phyloP scores from a whole-genome alignment of 345 rosid species.

The Sisymbrium altissimum region DNA sequence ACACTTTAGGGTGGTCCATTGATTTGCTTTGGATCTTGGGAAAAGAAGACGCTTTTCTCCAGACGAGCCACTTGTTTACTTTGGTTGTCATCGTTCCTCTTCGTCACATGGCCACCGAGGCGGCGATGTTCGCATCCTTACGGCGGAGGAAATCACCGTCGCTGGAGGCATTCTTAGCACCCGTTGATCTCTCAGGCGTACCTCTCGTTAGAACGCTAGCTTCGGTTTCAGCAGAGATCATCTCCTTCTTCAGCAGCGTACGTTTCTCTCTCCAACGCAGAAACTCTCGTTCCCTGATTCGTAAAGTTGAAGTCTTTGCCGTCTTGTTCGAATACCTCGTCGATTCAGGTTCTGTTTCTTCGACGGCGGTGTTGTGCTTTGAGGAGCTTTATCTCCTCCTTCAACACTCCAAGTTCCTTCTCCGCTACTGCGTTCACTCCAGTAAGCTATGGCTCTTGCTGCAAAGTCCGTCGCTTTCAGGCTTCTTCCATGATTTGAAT shows the following conservation, averaged over 20 bases:
- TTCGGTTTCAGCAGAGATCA: slow-evolving; percentile 47
- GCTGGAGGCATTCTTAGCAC: slow-evolving; percentile 49
- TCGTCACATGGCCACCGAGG: slow-evolving; percentile 52
- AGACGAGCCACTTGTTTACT: no score
- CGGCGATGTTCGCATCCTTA: slow-evolving; percentile 61
- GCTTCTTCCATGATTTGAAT: slow-evolving; percentile 74
- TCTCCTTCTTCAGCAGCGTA: slow-evolving; percentile 40
- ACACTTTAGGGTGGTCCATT: neutral
- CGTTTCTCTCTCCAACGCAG: slow-evolving; percentile 54
- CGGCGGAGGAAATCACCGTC: slow-evolving; percentile 64
- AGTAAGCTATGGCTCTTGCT: slow-evolving; percentile 84
- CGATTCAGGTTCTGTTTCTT: slow-evolving; percentile 35
- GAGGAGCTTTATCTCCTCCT: slow-evolving; percentile 73
- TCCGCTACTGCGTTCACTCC: slow-evolving; percentile 61
- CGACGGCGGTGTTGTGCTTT: slow-evolving; percentile 48
- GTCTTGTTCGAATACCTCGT: slow-evolving; percentile 53
- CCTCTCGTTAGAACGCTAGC: slow-evolving; percentile 56
- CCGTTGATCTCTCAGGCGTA: slow-evolving; percentile 59
- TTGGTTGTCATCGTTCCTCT: neutral
- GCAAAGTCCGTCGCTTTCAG: slow-evolving; percentile 56
- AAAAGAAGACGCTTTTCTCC: neutral
- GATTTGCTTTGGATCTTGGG: neutral
- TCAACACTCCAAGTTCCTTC: slow-evolving; percentile 67
- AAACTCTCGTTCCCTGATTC: slow-evolving; percentile 68
- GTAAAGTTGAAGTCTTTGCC: slow-evolving; percentile 53